Evolutionary conservation across 1,139 yeast species (phyloP).

Genomic region (Meyerozyma sp.): DNA sequence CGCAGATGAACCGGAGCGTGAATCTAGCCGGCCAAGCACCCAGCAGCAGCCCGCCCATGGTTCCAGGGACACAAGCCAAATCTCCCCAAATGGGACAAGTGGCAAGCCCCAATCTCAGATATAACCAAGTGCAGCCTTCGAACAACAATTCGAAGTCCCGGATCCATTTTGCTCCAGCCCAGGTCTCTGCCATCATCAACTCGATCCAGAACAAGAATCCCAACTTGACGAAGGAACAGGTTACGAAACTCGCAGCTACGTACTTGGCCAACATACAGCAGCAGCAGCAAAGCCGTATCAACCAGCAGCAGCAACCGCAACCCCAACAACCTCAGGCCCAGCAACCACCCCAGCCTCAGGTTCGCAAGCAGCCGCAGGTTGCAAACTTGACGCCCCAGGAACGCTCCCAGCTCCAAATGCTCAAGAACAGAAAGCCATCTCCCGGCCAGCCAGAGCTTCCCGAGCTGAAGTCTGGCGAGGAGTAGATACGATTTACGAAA

Average conservation of each 20-base stretch:
- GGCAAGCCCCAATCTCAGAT: neutral
- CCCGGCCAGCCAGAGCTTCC: neutral
- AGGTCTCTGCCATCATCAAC: conserved; percentile 63
- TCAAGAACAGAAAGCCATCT: conserved; percentile 24
- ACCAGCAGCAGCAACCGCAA: conserved; percentile 21
- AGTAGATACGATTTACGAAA: neutral
- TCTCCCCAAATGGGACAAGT: neutral
- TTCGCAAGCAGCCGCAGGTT: conserved; percentile 20
- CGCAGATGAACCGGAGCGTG: neutral
- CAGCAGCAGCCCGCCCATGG: neutral
- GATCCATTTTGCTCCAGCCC: conserved; percentile 53
- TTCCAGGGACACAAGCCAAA: neutral
- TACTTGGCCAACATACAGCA: conserved; percentile 58
- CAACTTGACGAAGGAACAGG: conserved; percentile 62
- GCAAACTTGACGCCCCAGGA: conserved; percentile 35
- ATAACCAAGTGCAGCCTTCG: conserved; percentile 4
- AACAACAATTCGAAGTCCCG: conserved; percentile 14
- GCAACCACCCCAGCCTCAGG: conserved; percentile 10
- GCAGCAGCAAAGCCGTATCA: conserved; percentile 37
- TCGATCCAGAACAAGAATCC: conserved; percentile 71
- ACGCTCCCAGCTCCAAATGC: conserved; percentile 32
- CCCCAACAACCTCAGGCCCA: conserved; percentile 11
- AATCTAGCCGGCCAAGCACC: neutral
- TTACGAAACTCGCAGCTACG: conserved; percentile 66
- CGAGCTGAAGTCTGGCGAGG: neutral